Percentiles rank a stretch among this genome's conserved stretches.
Evolutionary conservation across 768 basidiomycete genomes (phyloP).

Genomic region (Leccinum subgranulosum): DNA sequence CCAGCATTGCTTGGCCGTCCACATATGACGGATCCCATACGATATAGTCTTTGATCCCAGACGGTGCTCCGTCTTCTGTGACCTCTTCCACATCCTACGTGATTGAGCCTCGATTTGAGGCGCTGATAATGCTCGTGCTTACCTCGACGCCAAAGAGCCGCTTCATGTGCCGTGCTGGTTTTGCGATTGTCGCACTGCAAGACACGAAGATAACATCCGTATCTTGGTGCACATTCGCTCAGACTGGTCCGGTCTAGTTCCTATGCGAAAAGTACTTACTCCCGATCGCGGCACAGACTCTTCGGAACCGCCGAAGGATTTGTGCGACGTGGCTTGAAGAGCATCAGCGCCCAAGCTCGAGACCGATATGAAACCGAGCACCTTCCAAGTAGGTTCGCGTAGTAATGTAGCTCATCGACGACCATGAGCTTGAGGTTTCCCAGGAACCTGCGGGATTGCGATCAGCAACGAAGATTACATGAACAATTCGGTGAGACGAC

Average conservation of each 20-base stretch:
- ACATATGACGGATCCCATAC: constrained; percentile 71
- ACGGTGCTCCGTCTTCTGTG: constrained; percentile 79
- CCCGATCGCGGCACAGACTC: constrained; percentile 74
- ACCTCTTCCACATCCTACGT: constrained; percentile 58
- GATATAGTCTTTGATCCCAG: constrained; percentile 75
- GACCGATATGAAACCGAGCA: constrained; percentile 20
- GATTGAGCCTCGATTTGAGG: background rate
- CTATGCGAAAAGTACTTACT: constrained; percentile 44
- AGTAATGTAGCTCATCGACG: constrained; percentile 88
- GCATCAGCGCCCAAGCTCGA: background rate
- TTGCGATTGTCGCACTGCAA: constrained; percentile 84
- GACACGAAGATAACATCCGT: constrained; percentile 63
- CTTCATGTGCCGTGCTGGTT: constrained; percentile 73
- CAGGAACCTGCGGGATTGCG: constrained; percentile 52
- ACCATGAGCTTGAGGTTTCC: constrained; percentile 73
- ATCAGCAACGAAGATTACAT: constrained; percentile 3
- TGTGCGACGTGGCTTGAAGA: constrained; percentile 70
- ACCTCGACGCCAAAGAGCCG: constrained; percentile 66
- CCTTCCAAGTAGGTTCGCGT: constrained; percentile 80
- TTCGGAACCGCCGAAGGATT: constrained; percentile 70
- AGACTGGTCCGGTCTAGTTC: background rate
- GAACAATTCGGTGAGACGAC: background rate
- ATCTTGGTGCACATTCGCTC: constrained; percentile 36
- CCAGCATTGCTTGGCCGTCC: constrained; percentile 54
- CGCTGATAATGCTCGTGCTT: background rate